Evolutionary conservation across 495 filamentous ascomycete genomes (phyloP).

Genomic region (Penicillium ucsense): DNA sequence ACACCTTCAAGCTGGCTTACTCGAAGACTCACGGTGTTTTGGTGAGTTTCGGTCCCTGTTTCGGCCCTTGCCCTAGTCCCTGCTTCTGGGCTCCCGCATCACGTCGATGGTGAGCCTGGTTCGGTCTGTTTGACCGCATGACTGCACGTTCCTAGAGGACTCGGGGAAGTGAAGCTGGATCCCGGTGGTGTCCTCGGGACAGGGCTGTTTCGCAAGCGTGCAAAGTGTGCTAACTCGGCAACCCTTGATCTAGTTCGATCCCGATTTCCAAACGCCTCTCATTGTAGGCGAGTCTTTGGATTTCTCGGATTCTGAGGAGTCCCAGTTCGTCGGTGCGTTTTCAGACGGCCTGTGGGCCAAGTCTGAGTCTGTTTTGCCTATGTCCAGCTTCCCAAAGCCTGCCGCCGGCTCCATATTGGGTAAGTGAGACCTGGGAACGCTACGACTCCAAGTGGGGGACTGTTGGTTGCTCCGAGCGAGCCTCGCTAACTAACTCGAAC

Average conservation of each 20-base stretch:
- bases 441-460: too few species aligned
- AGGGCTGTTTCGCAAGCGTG: too few species aligned
- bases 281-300: conserved; percentile 46
- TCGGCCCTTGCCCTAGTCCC: conserved; percentile 4
- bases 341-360: conserved; percentile 44
- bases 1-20: conserved; percentile 47
- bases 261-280: conserved; percentile 42
- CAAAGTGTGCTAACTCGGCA: too few species aligned
- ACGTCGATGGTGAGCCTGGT: conserved; percentile 8
- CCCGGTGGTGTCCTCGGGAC: too few species aligned
- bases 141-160: not conserved
- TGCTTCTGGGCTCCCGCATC: conserved; percentile 16
- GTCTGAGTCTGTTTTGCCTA: conserved; percentile 44
- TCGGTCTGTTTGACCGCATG: conserved; percentile 13
- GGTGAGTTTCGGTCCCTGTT: conserved; percentile 27
- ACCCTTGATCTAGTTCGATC: conserved; percentile 23
- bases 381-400: conserved; percentile 43
- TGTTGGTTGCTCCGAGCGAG: too few species aligned
- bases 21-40: conserved; percentile 42
- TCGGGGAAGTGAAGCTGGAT: too few species aligned
- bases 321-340: conserved; percentile 35
- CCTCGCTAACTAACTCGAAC: too few species aligned
- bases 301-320: conserved; percentile 42
- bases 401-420: conserved; percentile 31
- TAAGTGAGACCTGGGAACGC: conserved; percentile 11